phyloP scores from a whole-genome alignment of 139 green algal genomes.

The Ulvella scutata region DNA sequence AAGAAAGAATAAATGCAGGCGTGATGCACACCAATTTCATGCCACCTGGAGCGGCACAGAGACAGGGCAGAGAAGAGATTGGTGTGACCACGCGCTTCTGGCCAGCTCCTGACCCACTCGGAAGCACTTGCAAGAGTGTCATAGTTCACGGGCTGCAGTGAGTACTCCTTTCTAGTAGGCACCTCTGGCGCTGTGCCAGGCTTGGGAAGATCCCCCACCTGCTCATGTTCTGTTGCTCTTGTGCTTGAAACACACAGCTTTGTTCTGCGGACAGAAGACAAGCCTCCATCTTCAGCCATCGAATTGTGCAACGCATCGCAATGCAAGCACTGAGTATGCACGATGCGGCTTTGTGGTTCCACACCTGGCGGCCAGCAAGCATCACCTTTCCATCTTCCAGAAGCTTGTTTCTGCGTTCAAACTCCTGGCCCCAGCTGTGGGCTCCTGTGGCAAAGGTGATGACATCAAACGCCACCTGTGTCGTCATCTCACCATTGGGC shows the following conservation, averaged over 20 bases:
- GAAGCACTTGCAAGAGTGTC: constrained; percentile 29
- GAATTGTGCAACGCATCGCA: not conserved
- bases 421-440: constrained; percentile 25
- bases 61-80: constrained; percentile 16
- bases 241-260: not conserved
- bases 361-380: constrained; percentile 25
- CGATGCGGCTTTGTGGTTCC: not conserved
- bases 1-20: no score
- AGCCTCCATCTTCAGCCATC: no score
- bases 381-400: constrained; percentile 11
- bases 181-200: not conserved
- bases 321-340: not conserved
- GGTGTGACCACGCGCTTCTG: constrained; percentile 29
- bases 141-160: constrained; percentile 22
- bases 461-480: constrained; percentile 38
- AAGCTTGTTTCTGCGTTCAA: constrained; percentile 6
- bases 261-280: no score
- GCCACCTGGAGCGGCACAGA: constrained; percentile 6
- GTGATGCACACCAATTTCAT: constrained; percentile 7
- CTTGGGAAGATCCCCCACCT: not conserved
- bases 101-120: constrained; percentile 45
- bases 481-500: constrained; percentile 29
- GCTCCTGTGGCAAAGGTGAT: constrained; percentile 32
- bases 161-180: not conserved
- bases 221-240: not conserved